phyloP scores from a whole-genome alignment of 129 eudicot genomes.

The Scalesia atractyloides region DNA sequence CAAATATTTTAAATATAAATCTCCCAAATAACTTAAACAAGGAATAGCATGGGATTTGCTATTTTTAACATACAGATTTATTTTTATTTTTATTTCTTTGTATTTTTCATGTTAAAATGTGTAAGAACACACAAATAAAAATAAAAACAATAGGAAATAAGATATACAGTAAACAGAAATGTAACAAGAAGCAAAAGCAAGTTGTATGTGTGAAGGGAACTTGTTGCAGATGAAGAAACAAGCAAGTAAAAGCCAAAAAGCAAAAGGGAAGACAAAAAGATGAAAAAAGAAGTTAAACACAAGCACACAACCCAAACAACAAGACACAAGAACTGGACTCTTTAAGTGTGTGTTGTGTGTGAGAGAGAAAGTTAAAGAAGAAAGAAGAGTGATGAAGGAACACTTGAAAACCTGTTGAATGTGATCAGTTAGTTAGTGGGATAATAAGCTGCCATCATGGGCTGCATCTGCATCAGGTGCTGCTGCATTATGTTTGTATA shows the following conservation, averaged over 20 bases:
- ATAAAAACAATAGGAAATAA: neutral
- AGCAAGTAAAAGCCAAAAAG: constrained; percentile 29
- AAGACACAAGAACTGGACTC: constrained; percentile 25
- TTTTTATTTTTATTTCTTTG: neutral
- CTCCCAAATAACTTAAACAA: constrained; percentile 12
- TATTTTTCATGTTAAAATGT: no score
- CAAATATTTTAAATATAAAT: constrained; percentile 14
- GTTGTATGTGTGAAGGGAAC: constrained; percentile 7
- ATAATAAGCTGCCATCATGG: constrained; percentile 99
- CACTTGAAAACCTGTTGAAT: constrained; percentile 78
- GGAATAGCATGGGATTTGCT: constrained; percentile 13
- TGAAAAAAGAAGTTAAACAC: constrained; percentile 23
- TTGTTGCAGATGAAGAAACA: constrained; percentile 38
- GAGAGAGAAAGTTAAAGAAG: constrained; percentile 12
- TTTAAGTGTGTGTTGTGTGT: constrained; percentile 21
- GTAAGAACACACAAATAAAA: neutral
- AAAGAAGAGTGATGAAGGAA: neutral
- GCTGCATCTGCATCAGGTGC: constrained; percentile 99
- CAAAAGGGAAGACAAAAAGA: constrained; percentile 37
- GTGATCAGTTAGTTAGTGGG: constrained; percentile 95
- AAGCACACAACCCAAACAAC: constrained; percentile 20
- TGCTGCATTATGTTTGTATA: constrained; percentile 48
- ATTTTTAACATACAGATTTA: neutral
- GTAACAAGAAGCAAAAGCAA: constrained; percentile 4
- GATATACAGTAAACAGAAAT: neutral